These are phyloP conservation scores for Ligustrum vulgare DNA, from an alignment of 257 asterid species.

Conservation along the genomic window DNA sequence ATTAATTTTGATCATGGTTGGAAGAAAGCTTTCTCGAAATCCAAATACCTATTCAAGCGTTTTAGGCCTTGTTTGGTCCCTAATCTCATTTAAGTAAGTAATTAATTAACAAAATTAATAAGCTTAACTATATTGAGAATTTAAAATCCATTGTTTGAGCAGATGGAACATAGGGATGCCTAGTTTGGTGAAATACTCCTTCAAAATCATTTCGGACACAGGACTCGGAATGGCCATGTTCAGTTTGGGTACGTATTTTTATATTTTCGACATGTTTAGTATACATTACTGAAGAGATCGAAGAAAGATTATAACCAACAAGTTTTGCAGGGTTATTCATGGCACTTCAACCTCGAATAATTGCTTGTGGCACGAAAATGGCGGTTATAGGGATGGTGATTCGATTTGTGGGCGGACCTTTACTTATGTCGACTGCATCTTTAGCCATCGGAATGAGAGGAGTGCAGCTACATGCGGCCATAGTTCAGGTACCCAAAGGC, in stretches of 20 bases:
- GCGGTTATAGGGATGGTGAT: constrained; percentile 59
- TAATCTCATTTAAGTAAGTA: constrained; percentile 63
- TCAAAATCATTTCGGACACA: constrained; percentile 68
- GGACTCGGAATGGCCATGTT: constrained; percentile 90
- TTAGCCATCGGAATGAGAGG: constrained; percentile 52
- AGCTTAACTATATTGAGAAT: background rate
- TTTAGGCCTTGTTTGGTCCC: constrained; percentile 65
- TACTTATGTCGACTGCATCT: constrained; percentile 67
- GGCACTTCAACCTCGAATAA: constrained; percentile 73
- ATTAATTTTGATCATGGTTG: constrained; percentile 54
- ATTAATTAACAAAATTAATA: background rate
- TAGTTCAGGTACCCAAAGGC: constrained; percentile 54
- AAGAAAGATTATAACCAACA: background rate
- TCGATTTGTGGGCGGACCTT: constrained; percentile 58
- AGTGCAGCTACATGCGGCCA: constrained; percentile 51
- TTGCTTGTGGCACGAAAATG: constrained; percentile 67
- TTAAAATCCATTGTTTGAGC: constrained; percentile 11
- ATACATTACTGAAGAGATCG: background rate
- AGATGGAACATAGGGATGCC: constrained; percentile 87
- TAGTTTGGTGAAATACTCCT: constrained; percentile 62
- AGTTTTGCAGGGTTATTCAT: constrained; percentile 52
- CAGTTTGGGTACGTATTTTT: constrained; percentile 51
- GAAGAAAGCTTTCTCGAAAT: constrained; percentile 72
- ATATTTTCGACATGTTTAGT: too few relatives aligned
- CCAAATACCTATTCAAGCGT: constrained; percentile 78